Conservation (phyloP, 495 filamentous ascomycete species). For the Aspergillus carlsbadensis region DNA sequence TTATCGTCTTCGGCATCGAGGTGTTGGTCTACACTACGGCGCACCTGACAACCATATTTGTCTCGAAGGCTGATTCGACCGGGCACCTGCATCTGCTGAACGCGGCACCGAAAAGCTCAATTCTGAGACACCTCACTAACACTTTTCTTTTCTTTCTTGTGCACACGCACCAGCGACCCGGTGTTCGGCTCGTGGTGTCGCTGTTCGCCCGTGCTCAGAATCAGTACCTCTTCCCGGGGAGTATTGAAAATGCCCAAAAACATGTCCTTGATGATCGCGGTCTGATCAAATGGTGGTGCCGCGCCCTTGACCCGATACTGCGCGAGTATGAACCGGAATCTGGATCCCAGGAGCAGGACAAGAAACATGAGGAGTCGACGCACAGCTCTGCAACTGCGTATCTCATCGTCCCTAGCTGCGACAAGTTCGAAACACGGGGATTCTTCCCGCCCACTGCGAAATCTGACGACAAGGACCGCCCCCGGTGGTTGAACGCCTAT, state of each 20-base stretch:
- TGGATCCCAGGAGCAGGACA: constrained; percentile 34
- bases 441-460: constrained; percentile 55
- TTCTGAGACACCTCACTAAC: constrained; percentile 67
- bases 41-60: constrained; percentile 81
- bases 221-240: constrained; percentile 94
- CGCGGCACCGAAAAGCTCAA: constrained; percentile 62
- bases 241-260: constrained; percentile 78
- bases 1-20: constrained; percentile 69
- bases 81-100: constrained; percentile 73
- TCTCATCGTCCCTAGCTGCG: constrained; percentile 82
- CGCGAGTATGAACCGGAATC: constrained; percentile 46
- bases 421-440: constrained; percentile 65
- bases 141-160: constrained; percentile 77
- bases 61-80: constrained; percentile 96
- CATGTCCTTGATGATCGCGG: constrained; percentile 92
- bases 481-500: constrained; percentile 54
- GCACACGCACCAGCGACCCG: constrained; percentile 59
- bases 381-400: constrained; percentile 61
- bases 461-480: constrained; percentile 42
- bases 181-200: constrained; percentile 77
- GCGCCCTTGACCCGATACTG: constrained; percentile 73
- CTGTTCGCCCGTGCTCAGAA: constrained; percentile 90
- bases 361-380: constrained; percentile 32
- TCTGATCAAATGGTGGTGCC: constrained; percentile 94
- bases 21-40: constrained; percentile 67